These are phyloP conservation scores for Trametes polyzona DNA, from an alignment of 1,284 basidiomycete species.

Conservation along the genomic window DNA sequence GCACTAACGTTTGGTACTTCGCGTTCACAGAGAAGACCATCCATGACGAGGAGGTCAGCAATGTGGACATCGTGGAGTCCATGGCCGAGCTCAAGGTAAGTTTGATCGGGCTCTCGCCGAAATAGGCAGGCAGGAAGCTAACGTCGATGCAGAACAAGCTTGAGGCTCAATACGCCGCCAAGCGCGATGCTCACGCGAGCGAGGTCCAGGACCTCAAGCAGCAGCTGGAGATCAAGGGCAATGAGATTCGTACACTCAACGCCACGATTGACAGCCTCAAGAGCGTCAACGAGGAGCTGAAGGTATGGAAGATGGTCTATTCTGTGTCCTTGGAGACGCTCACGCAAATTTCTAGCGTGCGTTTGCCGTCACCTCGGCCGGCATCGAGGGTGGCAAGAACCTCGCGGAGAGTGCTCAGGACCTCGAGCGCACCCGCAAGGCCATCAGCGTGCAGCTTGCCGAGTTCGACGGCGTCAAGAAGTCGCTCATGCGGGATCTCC, in stretches of 20 bases:
- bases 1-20: slow-evolving; percentile 19
- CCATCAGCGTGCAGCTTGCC: slow-evolving; percentile 94
- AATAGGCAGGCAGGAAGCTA: slow-evolving; percentile 16
- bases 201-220: slow-evolving; percentile 92
- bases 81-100: slow-evolving; percentile 90
- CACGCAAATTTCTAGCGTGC: slow-evolving; percentile 66
- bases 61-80: slow-evolving; percentile 79
- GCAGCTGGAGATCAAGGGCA: slow-evolving; percentile 86
- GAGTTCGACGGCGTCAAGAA: slow-evolving; percentile 99
- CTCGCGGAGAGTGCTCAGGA: slow-evolving; percentile 96
- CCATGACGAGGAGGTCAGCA: slow-evolving; percentile 79
- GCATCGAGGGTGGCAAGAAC: slow-evolving; percentile 95
- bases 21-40: slow-evolving; percentile 76
- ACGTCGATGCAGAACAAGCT: slow-evolving; percentile 76
- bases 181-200: slow-evolving; percentile 86
- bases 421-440: slow-evolving; percentile 95
- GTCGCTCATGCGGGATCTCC: slow-evolving; percentile 97
- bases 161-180: slow-evolving; percentile 91
- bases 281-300: slow-evolving; percentile 97
- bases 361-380: slow-evolving; percentile 94
- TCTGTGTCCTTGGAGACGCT: neutral
- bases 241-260: slow-evolving; percentile 86
- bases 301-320: slow-evolving; percentile 58
- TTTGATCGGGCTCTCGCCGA: slow-evolving; percentile 18
- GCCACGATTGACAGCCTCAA: slow-evolving; percentile 92